phyloP scores from a whole-genome alignment of 208 protist species.

The Phytomonas francai region DNA sequence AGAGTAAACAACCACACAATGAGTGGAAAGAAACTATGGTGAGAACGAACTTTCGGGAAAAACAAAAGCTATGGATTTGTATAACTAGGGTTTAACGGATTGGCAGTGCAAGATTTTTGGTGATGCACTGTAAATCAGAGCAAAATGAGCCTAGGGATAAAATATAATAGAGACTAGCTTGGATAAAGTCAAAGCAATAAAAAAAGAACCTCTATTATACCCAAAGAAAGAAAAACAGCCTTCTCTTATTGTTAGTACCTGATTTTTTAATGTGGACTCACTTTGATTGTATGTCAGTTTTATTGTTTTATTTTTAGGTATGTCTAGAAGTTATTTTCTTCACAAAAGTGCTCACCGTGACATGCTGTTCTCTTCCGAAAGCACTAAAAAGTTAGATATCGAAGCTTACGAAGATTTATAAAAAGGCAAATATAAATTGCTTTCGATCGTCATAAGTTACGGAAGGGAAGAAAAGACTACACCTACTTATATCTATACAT shows the following conservation, averaged over 20 bases:
- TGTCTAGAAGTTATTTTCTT: constrained; percentile 3
- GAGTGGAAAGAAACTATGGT: neutral
- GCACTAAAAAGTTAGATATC: neutral
- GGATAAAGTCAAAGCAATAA: neutral
- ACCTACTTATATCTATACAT: neutral
- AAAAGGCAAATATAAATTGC: constrained; percentile 1
- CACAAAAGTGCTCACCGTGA: neutral
- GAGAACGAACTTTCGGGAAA: neutral
- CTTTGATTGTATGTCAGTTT: neutral
- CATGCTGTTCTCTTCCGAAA: neutral
- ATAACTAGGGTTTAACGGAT: neutral
- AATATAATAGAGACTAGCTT: neutral
- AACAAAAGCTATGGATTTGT: neutral
- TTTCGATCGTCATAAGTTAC: neutral
- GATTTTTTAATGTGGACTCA: neutral
- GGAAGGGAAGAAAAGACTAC: neutral
- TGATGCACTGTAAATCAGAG: neutral
- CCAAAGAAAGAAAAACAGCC: neutral
- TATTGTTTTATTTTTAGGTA: constrained; percentile 7
- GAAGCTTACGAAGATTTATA: neutral
- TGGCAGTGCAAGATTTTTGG: neutral
- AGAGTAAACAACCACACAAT: constrained; percentile 4
- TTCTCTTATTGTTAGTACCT: neutral
- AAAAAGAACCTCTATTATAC: constrained; percentile 1
- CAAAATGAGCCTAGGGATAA: neutral